Evolutionary conservation across 768 basidiomycete genomes (phyloP).

Genomic region (Suillus subaureus): DNA sequence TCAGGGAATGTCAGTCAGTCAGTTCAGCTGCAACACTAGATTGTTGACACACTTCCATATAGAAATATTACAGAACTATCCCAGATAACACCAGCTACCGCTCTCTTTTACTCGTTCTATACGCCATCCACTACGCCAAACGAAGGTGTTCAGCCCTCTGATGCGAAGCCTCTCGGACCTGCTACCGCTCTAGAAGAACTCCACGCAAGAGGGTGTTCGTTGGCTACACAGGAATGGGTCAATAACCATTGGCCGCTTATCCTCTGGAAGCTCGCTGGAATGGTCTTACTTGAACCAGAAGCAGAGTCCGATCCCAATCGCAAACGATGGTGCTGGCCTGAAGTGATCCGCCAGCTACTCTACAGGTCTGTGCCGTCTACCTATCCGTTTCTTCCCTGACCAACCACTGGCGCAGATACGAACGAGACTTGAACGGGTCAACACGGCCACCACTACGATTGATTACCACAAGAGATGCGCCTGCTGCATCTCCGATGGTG

Average conservation of each 20-base stretch:
- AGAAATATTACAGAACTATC: constrained; percentile 55
- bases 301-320: constrained; percentile 45
- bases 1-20: constrained; percentile 52
- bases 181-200: constrained; percentile 58
- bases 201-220: constrained; percentile 56
- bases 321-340: constrained; percentile 80
- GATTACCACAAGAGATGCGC: constrained; percentile 82
- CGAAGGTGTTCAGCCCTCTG: constrained; percentile 18
- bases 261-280: constrained; percentile 93
- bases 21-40: constrained; percentile 2
- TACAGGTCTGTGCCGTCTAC: constrained; percentile 63
- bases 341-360: constrained; percentile 79
- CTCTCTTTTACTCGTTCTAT: constrained; percentile 63
- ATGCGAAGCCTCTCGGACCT: constrained; percentile 44
- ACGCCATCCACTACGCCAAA: constrained; percentile 36
- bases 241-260: constrained; percentile 90
- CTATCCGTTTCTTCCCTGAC: background rate
- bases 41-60: constrained; percentile 11
- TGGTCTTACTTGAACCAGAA: constrained; percentile 74
- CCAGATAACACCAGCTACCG: constrained; percentile 57
- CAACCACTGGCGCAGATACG: constrained; percentile 59
- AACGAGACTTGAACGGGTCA: constrained; percentile 79
- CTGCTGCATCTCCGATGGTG: constrained; percentile 78
- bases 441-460: constrained; percentile 81
- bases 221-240: constrained; percentile 82